These are phyloP conservation scores for Trifolium dubium DNA, from an alignment of 306 rosid species.

Conservation along the genomic window DNA sequence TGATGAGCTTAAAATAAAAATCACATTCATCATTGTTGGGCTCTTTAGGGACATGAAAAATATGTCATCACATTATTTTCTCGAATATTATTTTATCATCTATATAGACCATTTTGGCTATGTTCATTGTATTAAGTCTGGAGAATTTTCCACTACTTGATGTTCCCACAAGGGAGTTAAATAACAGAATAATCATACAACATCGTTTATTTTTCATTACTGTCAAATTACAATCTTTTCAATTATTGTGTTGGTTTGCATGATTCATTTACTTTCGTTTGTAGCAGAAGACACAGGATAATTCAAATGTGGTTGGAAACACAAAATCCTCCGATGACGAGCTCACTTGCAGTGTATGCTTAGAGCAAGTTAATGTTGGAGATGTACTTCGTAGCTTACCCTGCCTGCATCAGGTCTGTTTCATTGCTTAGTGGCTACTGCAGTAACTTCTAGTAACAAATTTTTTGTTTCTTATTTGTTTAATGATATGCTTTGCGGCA, in stretches of 20 bases:
- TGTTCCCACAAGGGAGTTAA: conserved; percentile 14
- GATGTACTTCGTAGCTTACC: conserved; percentile 96
- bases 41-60: conserved; percentile 7
- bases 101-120: neutral
- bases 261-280: conserved; percentile 28
- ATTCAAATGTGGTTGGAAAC: conserved; percentile 54
- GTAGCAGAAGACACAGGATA: conserved; percentile 71
- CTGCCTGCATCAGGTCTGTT: conserved; percentile 87
- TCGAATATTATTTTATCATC: conserved; percentile 1
- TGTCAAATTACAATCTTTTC: neutral
- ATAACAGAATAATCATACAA: conserved; percentile 9
- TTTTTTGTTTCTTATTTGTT: conserved; percentile 19
- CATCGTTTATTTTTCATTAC: conserved; percentile 4
- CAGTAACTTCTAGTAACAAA: neutral
- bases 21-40: neutral
- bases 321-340: conserved; percentile 77
- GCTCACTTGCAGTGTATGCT: conserved; percentile 94
- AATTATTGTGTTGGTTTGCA: conserved; percentile 11
- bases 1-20: conserved; percentile 5
- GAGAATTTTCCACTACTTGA: conserved; percentile 1
- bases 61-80: conserved; percentile 23
- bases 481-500: neutral
- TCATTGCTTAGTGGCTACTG: neutral
- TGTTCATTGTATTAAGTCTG: conserved; percentile 1
- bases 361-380: conserved; percentile 91